Percentiles rank a stretch among this genome's conserved stretches.
phyloP scores from a whole-genome alignment of 2,329 filamentous ascomycete species.

The Nemania serpens region DNA sequence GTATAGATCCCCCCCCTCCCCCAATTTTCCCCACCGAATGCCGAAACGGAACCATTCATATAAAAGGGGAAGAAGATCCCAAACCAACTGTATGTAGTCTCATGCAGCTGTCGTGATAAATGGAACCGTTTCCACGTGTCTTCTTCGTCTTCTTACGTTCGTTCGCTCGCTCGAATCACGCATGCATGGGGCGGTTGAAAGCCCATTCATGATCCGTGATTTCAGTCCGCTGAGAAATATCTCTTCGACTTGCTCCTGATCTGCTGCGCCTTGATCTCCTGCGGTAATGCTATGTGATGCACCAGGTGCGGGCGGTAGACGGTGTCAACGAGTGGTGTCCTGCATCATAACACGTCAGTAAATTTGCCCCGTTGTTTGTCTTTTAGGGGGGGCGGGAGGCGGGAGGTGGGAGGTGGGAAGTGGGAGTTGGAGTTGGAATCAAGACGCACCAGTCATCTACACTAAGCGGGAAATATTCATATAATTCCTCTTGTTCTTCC shows the following conservation, averaged over 20 bases:
- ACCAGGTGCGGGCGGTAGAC: conserved; percentile 75
- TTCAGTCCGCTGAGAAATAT: conserved; percentile 70
- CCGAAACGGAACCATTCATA: neutral
- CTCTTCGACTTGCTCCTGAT: conserved; percentile 69
- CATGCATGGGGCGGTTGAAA: neutral
- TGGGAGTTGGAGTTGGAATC: no score
- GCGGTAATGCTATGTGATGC: conserved; percentile 77
- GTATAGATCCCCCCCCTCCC: no score
- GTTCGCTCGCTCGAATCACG: neutral
- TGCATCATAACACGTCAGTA: conserved; percentile 2
- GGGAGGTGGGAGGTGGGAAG: no score
- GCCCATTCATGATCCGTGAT: neutral
- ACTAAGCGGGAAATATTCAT: conserved; percentile 92
- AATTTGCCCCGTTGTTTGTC: neutral
- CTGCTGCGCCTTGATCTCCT: conserved; percentile 72
- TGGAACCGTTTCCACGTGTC: conserved; percentile 6
- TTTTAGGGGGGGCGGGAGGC: neutral
- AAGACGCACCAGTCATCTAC: conserved; percentile 77
- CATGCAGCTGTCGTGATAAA: conserved; percentile 14
- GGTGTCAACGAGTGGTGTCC: conserved; percentile 38
- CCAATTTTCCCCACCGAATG: conserved; percentile 14
- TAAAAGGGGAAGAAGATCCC: neutral
- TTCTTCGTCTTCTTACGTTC: conserved; percentile 6
- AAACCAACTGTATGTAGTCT: conserved; percentile 10
- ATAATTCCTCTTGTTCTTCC: conserved; percentile 82